Base-by-base conservation (phyloP, 1,284 basidiomycete genomes). In the Meira nashicola region DNA sequence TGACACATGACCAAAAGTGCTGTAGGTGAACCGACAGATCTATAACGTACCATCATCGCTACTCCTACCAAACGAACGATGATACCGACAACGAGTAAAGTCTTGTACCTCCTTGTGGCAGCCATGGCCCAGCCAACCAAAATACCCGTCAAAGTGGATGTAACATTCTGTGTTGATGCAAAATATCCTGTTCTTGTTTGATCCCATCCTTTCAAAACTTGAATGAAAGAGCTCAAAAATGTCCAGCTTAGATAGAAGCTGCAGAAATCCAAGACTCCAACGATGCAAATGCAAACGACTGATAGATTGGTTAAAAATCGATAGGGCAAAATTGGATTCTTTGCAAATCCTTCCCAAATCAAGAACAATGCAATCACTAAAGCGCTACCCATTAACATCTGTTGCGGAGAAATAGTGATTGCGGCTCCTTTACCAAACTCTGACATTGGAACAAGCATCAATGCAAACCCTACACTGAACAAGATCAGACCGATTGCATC, bases 391-490 rank as follows among this genome's bases (percentile, higher is more conserved):
- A n/a, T 3, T 17, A 48, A 15, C n/a, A 55, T n/a, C 17, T 55
- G 23, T 53, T 19, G 15, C 5, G 37, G 12, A 15, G 50, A 53
- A 23, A 14, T 25, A 19, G 50, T n/a, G 41, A 52, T 49, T 11
- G 39, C 39, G 39, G 17, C 80, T 80, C 69, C 69, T 39, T 70
- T 65, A n/a, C 74, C 69, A 3, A 79, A 79, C 33, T 89, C 79
- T 0, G 87, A 87, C 25, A 89, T 79, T 1, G 88, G 88, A 5
- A 89, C 80, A 3, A 90, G 82, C 58, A 89, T 83, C 14, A 88
- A 79, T 1, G 76, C 59, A 68, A 76, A 78, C 23, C 84, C 84
- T 12, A 83, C 78, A 2, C 84, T 86, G 41, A 89, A 82, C 39
- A 89, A 82, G 33, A 85, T 39, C n/a, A 89, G 83, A 3, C 88